Evolutionary conservation across 2,329 filamentous ascomycete species (phyloP), one percentile per base, ranked within the genome.

Genomic region (Capronia epimyces): DNA sequence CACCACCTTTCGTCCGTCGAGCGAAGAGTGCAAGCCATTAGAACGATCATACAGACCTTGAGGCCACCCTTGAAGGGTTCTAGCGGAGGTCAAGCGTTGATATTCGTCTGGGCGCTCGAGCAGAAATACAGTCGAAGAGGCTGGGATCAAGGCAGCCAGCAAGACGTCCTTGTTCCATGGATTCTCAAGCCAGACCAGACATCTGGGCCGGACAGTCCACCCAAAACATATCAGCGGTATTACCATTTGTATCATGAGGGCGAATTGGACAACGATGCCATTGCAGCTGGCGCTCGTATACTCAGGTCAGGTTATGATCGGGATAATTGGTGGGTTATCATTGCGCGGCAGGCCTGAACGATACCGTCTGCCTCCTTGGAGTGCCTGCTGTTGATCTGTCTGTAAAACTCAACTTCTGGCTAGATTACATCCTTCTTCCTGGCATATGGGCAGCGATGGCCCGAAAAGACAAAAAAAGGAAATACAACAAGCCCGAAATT

Each of bases 131-230:
- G 89, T 69, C 81, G 93, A 50, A 76, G 93, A 56, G 91, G 91
- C 2, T 98, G 91, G 91, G 83, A 89, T 64, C 83, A 86, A 66
- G 83, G 82, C 16, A 81, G 84, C 55, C 79, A 86, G 59, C 91
- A 97, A 73, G 93, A 98, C 71, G 83, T 93, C 55, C 86, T 97
- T 73, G 93, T 98, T 42, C 90, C 93, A 12, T 98, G 93, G 93
- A 89, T 97, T 20, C 80, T 90, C 69, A 75, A 73, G 61, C 47
- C 43, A 1, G 43, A 47, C n/a, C 25, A 41, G n/a, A 27, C 43
- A 21, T 59, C 59, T 18, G 60, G 40, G 27, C 34, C 53, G 24
- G 46, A 63, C 39, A 61, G 66, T 21, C 58, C 65, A 46, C 60
- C 64, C 47, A 69, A 69, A 46, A 88, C 83, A 1, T 95, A 87